Base-by-base conservation (phyloP, 805 yeast genomes). In the Saccharomycopsis vini region DNA sequence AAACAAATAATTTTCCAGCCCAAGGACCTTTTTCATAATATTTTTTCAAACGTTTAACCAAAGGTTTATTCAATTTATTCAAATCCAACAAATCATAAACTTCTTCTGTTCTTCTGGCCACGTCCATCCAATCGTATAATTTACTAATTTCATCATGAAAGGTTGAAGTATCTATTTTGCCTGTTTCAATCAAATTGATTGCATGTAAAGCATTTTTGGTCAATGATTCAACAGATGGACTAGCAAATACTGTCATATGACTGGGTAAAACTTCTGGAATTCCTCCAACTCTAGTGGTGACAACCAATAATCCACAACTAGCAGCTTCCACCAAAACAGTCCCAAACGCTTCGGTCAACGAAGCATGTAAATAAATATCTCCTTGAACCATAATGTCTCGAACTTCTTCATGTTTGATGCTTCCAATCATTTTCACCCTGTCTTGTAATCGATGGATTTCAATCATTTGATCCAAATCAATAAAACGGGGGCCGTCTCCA, bases 261-360 rank as follows among this genome's bases (percentile, higher is more conserved):
- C 72, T 71, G 0, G 98, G 99, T 31, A 92, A 62, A 3, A 92
- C 97, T 57, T 92, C 99, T 0, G 97, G 97, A 32, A 92, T 89
- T 4, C 98, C 99, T 10, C 99, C 99, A 0, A 92, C 98, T 46
- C 79, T 77, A 0, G 99, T 92, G 0, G 97, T 88, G 0, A 92
- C 98, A 2, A 92, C 95, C 16, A 85, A 69, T 30, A 92, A 61
- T 0, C 97, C 97, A 66, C 97, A 92, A 1, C 95, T 82, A 0
- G 97, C 98, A 0, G 99, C 99, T 59, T 92, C 99, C 0, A 92
- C 95, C 9, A 92, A 64, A 0, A 87, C 97, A 0, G 98, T 92
- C 2, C 99, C 99, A 63, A 92, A 92, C 0, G 97, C 98, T 59
- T 92, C 99, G 0, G 97, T 92, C 33, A 92, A 68, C 1, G 96